A percentile compares a stretch with the other conserved stretches of the same genome.
These are phyloP conservation scores for Trichosanthes truncata DNA, from an alignment of 306 rosid genomes.

Conservation along the genomic window DNA sequence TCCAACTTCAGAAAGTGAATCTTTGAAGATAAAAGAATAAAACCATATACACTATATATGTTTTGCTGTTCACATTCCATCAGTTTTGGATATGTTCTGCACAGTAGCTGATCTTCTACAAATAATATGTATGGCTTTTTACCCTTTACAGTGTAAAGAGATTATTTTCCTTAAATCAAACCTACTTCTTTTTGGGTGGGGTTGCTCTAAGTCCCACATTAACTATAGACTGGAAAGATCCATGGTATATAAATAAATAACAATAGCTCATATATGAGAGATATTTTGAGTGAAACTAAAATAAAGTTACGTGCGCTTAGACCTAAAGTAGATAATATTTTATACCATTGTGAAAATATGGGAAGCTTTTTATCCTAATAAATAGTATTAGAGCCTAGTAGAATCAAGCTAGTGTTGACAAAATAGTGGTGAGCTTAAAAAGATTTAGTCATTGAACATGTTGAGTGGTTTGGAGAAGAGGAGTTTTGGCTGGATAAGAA, in stretches of 20 bases:
- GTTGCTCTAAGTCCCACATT: background rate
- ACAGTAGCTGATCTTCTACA: background rate
- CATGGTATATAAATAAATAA: background rate
- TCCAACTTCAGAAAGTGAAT: slow-evolving; percentile 1
- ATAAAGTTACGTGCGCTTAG: too few relatives aligned
- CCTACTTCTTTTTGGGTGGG: background rate
- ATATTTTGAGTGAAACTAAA: background rate
- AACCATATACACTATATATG: background rate
- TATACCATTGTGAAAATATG: too few relatives aligned
- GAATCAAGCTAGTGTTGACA: too few relatives aligned
- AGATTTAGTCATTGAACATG: too few relatives aligned
- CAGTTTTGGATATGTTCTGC: background rate
- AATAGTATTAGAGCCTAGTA: background rate
- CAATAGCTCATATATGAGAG: background rate
- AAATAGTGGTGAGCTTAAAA: background rate
- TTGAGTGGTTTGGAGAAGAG: background rate
- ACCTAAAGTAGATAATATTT: too few relatives aligned
- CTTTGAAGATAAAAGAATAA: background rate
- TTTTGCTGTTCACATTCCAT: background rate
- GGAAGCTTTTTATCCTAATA: too few relatives aligned
- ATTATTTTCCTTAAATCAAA: background rate
- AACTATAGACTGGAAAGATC: background rate
- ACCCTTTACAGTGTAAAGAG: background rate
- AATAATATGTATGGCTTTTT: background rate
- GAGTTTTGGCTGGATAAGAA: too few relatives aligned